Evolutionary conservation across 2,329 filamentous ascomycete genomes (phyloP).

Genomic region (Sporothrix sp.): DNA sequence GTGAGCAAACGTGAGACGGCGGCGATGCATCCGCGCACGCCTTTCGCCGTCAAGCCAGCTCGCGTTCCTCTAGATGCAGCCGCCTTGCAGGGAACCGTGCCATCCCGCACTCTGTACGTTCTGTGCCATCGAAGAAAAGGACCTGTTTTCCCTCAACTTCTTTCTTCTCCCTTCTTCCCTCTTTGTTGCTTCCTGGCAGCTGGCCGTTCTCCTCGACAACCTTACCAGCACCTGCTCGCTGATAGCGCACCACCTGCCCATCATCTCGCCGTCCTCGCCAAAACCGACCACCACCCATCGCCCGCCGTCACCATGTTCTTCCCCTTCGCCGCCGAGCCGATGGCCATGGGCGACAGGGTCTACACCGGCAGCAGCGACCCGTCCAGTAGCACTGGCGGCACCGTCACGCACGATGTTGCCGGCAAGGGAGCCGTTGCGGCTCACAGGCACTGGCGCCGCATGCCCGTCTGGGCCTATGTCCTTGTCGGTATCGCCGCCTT

Average conservation of each 20-base stretch:
- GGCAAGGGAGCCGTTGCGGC: not conserved
- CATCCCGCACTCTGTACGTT: no score
- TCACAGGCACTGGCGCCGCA: not conserved
- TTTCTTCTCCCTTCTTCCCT: not conserved
- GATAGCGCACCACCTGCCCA: no score
- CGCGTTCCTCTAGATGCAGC: no score
- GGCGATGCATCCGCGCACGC: no score
- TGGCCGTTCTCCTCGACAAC: no score
- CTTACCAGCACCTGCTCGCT: no score
- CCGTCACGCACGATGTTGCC: not conserved
- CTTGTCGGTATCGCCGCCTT: constrained; percentile 3
- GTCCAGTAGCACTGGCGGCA: not conserved
- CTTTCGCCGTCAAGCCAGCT: no score
- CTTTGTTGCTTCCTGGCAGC: not conserved
- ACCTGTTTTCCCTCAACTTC: not conserved
- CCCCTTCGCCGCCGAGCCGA: not conserved
- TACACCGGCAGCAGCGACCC: not conserved
- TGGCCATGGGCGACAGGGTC: not conserved
- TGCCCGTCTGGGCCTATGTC: constrained; percentile 11
- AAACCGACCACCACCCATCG: not conserved
- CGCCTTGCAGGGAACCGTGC: no score
- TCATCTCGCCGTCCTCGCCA: not conserved
- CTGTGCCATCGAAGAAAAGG: not conserved
- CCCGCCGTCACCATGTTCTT: constrained; percentile 1
- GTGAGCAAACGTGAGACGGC: no score